Evolutionary conservation across 2,329 filamentous ascomycete genomes (phyloP), one percentile per base, ranked within the genome.

Genomic region (Cercospora citrullina): DNA sequence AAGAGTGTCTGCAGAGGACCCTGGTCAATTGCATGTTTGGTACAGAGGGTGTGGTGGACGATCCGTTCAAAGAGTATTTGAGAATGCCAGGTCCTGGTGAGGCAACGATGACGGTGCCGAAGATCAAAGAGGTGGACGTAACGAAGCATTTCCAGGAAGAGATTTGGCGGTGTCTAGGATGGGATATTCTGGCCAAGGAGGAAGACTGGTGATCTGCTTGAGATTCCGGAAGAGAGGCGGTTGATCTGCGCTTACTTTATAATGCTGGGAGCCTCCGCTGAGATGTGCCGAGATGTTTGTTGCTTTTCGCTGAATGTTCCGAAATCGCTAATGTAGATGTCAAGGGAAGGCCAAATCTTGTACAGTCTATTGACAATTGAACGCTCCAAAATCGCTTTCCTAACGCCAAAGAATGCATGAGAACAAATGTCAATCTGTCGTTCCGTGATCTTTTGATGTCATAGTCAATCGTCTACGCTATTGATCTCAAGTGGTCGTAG

Each of bases 101-200:
- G 59, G 23, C 64, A 69, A 1, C 72, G 60, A n/a, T 75, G 16
- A 68, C 73, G 5, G 73, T 79, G 8, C 77, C 78, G 1, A 80
- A 79, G 61, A 68, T 81, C 0, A 79, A 79, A 5, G 78, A 83
- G 30, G 73, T 77, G 16, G 76, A 82, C 8, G 79, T 83, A 4
- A 72, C 80, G 3, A 82, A 86, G 16, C 87, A 85, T 84, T 88
- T 87, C 71, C 81, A 82, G 63, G 80, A 81, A 65, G 84, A 87
- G 70, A 75, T 88, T 2, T 89, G 87, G 87, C 77, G 80, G 63
- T 73, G 88, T 63, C 72, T 89, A 6, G 87, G 87, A 0, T 89
- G 87, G 86, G 85, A 88, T 60, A 77, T 85, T 5, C 73, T 85
- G 12, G 67, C 69, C 3, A 69, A 69, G 53, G 72, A 74, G 36